Evolutionary conservation across 176 grass and related monocot species (phyloP).

Genomic region (Oryza australiensis): DNA sequence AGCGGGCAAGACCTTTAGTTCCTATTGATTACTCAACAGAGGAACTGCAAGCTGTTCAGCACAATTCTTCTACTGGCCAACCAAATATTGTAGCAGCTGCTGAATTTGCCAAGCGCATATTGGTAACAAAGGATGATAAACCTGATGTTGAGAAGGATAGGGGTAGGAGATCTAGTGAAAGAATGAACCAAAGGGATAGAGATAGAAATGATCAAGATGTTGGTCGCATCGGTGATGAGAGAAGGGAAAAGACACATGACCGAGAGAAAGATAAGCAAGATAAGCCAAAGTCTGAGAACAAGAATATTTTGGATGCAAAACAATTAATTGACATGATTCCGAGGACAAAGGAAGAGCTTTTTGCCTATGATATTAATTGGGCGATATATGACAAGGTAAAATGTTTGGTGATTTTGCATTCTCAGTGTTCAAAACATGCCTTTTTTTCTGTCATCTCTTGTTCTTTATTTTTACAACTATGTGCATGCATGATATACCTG

Average conservation of each 20-base stretch:
- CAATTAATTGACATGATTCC: slow-evolving; percentile 99
- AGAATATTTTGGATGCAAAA: slow-evolving; percentile 92
- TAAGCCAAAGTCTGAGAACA: slow-evolving; percentile 74
- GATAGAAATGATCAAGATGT: slow-evolving; percentile 54
- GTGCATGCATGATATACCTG: slow-evolving; percentile 19
- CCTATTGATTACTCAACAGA: slow-evolving; percentile 97
- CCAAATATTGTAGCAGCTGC: slow-evolving; percentile 76
- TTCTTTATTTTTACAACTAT: slow-evolving; percentile 16
- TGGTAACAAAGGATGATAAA: slow-evolving; percentile 72
- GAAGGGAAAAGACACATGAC: slow-evolving; percentile 56
- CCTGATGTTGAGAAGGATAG: slow-evolving; percentile 58
- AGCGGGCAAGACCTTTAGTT: slow-evolving; percentile 80
- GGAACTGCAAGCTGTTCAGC: slow-evolving; percentile 77
- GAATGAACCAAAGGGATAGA: slow-evolving; percentile 59
- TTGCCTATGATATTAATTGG: slow-evolving; percentile 96
- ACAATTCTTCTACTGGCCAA: slow-evolving; percentile 50
- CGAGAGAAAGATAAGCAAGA: slow-evolving; percentile 57
- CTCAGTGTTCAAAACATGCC: slow-evolving; percentile 3
- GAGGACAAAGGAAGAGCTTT: slow-evolving; percentile 94
- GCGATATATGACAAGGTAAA: slow-evolving; percentile 89
- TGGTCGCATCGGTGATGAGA: slow-evolving; percentile 40
- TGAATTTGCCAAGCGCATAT: slow-evolving; percentile 89
- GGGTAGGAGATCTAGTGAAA: slow-evolving; percentile 69
- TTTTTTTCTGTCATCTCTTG: background rate
- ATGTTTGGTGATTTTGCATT: slow-evolving; percentile 26